Conservation (phyloP, 1,284 basidiomycete genomes). For the Kwoniella shivajii region DNA sequence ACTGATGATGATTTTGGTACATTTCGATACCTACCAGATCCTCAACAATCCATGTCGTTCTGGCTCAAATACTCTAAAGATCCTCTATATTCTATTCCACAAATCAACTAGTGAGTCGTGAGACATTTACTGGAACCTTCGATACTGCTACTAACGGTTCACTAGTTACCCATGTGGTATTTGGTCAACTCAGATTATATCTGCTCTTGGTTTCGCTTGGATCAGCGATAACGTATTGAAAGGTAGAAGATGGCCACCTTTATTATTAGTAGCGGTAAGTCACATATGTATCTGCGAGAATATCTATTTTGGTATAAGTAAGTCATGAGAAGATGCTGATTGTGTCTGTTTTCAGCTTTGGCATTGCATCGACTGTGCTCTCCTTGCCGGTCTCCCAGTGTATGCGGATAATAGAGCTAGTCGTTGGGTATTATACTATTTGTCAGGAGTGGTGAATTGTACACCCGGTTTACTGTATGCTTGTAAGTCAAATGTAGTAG, state of each 20-base stretch:
- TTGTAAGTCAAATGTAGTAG: slow-evolving; percentile 9
- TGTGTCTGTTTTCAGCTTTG: slow-evolving; percentile 2
- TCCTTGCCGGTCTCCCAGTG: slow-evolving; percentile 21
- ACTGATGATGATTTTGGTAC: background rate
- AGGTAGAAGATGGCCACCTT: slow-evolving; percentile 37
- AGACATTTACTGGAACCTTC: background rate
- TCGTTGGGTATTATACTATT: slow-evolving; percentile 27
- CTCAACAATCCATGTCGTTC: slow-evolving; percentile 36
- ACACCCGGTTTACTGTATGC: slow-evolving; percentile 27
- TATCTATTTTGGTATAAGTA: too few relatives aligned
- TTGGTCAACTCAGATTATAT: slow-evolving; percentile 26
- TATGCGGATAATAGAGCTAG: slow-evolving; percentile 14
- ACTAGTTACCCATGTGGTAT: slow-evolving; percentile 24
- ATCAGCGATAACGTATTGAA: slow-evolving; percentile 30
- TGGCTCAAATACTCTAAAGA: slow-evolving; percentile 29
- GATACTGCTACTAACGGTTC: background rate
- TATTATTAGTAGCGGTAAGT: slow-evolving; percentile 22
- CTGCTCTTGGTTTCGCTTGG: slow-evolving; percentile 32
- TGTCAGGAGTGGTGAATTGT: slow-evolving; percentile 26
- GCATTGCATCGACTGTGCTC: slow-evolving; percentile 19
- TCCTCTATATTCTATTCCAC: slow-evolving; percentile 20
- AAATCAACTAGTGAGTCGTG: slow-evolving; percentile 22
- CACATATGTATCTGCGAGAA: too few relatives aligned
- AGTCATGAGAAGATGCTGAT: background rate
- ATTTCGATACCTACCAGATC: background rate